Evolutionary conservation across 768 basidiomycete genomes (phyloP).

Genomic region (Suillus cothurnatus): DNA sequence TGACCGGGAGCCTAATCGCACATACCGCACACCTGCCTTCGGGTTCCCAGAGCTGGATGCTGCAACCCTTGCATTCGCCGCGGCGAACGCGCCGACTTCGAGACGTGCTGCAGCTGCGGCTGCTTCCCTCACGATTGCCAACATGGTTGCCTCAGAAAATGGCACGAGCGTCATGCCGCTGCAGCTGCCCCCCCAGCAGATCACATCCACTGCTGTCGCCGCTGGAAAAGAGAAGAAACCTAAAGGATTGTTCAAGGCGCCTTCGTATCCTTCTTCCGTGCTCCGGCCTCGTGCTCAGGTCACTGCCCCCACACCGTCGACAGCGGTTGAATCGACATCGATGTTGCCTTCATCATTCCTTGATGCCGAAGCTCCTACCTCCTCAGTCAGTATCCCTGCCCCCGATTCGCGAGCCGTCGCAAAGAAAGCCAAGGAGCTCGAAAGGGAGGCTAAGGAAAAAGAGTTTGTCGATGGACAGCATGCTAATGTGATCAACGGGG

Average conservation of each 20-base stretch:
- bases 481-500: constrained; percentile 76
- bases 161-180: constrained; percentile 57
- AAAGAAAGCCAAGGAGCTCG: constrained; percentile 71
- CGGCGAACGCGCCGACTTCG: constrained; percentile 67
- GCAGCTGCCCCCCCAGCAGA: constrained; percentile 45
- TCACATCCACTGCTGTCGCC: constrained; percentile 35
- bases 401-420: constrained; percentile 54
- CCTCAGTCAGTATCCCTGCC: constrained; percentile 30
- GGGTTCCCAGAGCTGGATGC: constrained; percentile 82
- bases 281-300: constrained; percentile 64
- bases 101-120: constrained; percentile 86
- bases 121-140: constrained; percentile 82
- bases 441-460: constrained; percentile 81
- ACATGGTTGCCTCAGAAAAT: constrained; percentile 92
- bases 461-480: constrained; percentile 85
- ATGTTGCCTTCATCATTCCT: constrained; percentile 55
- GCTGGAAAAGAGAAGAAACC: constrained; percentile 65
- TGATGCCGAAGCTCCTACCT: constrained; percentile 59
- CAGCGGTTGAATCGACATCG: constrained; percentile 62
- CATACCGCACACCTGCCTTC: constrained; percentile 86
- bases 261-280: constrained; percentile 54
- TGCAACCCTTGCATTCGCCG: constrained; percentile 66
- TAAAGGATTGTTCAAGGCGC: constrained; percentile 75
- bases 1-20: constrained; percentile 90
- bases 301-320: constrained; percentile 61